Percentiles rank a stretch among this genome's conserved stretches.
These are phyloP conservation scores for Podospora didyma DNA, from an alignment of 495 filamentous ascomycete genomes.

Conservation along the genomic window DNA sequence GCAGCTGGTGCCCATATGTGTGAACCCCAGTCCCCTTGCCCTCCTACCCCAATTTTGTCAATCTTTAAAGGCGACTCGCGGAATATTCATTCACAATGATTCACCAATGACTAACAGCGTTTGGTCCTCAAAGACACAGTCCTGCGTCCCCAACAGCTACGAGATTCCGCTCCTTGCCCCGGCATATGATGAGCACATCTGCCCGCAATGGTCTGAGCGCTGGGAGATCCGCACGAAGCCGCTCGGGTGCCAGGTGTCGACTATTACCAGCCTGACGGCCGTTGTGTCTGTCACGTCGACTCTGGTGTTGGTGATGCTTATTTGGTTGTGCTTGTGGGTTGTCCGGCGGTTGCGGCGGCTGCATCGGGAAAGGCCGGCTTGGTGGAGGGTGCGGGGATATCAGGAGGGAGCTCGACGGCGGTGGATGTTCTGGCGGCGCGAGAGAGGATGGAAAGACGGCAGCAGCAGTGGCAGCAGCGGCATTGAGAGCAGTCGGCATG, in stretches of 20 bases:
- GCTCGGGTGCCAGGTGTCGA: slow-evolving; percentile 49
- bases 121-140: too few relatives aligned
- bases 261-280: slow-evolving; percentile 42
- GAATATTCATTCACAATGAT: too few relatives aligned
- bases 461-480: background rate
- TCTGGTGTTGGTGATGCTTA: slow-evolving; percentile 29
- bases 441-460: background rate
- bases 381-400: slow-evolving; percentile 31
- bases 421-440: background rate
- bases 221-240: slow-evolving; percentile 48
- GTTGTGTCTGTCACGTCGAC: slow-evolving; percentile 37
- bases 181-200: slow-evolving; percentile 38
- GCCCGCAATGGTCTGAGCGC: slow-evolving; percentile 45
- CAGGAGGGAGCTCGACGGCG: background rate
- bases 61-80: too few relatives aligned
- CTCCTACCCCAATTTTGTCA: too few relatives aligned
- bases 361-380: slow-evolving; percentile 12
- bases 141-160: slow-evolving; percentile 45
- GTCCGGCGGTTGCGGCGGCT: slow-evolving; percentile 6
- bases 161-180: slow-evolving; percentile 41
- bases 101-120: too few relatives aligned
- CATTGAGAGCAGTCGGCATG: background rate
- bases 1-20: slow-evolving; percentile 52
- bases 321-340: slow-evolving; percentile 18
- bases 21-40: background rate